A percentile compares a stretch with the other conserved stretches of the same genome.
Conservation (phyloP, 768 basidiomycete genomes). For the Udeniomyces megalosporus region DNA sequence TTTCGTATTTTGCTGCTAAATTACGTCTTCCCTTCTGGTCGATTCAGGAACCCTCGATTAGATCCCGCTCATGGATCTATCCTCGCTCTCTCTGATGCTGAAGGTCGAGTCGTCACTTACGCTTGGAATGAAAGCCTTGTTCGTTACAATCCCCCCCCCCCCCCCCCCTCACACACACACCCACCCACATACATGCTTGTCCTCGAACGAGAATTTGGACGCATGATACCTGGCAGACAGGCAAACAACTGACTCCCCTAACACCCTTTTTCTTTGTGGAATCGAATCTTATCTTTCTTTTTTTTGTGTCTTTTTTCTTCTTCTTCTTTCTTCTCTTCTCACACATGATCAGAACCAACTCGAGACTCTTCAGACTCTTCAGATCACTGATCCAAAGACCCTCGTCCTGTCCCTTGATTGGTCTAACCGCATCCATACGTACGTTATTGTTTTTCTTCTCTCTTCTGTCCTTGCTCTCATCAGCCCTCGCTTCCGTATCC, state of each 20-base stretch:
- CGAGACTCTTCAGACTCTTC: slow-evolving; percentile 21
- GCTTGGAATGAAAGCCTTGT: slow-evolving; percentile 42
- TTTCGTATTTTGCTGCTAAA: neutral
- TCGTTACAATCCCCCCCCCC: slow-evolving; percentile 20
- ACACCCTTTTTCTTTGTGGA: too few species aligned
- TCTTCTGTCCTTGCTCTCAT: neutral
- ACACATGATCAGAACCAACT: slow-evolving; percentile 18
- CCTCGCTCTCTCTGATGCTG: slow-evolving; percentile 67
- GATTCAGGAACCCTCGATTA: slow-evolving; percentile 9
- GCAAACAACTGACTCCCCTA: too few species aligned
- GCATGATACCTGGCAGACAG: too few species aligned
- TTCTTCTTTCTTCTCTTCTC: neutral
- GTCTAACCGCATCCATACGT: slow-evolving; percentile 47
- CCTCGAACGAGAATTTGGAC: too few species aligned
- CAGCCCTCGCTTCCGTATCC: too few species aligned
- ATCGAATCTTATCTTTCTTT: neutral
- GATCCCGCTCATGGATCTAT: slow-evolving; percentile 19
- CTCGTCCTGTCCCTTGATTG: slow-evolving; percentile 88
- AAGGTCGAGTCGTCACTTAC: slow-evolving; percentile 57
- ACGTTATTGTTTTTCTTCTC: neutral
- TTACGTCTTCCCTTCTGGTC: neutral
- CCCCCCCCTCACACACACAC: neutral
- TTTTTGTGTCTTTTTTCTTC: neutral
- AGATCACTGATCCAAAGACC: slow-evolving; percentile 36
- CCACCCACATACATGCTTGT: too few species aligned